Base-by-base conservation (phyloP, 495 filamentous ascomycete genomes). In the Chaetomium fimeti region DNA sequence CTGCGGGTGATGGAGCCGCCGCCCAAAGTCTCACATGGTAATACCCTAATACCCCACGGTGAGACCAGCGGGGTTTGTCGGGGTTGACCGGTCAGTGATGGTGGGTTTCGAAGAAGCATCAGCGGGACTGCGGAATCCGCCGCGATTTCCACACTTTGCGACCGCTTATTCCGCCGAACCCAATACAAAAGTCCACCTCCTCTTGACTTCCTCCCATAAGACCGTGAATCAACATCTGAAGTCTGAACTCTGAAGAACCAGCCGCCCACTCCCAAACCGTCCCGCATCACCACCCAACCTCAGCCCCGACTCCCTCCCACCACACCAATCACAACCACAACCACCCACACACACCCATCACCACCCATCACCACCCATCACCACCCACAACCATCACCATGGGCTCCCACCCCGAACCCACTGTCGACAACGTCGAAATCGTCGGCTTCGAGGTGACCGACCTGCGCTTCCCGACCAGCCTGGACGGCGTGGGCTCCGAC, bases 401-500 rank as follows among this genome's bases (percentile, higher is more conserved):
- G 32, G 60, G 42, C 67, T 69, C 51, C 45, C 81, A 81, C 77
- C 58, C 75, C 15, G 76, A 82, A 82, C 85, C 93, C 68, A 93
- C 88, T 38, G 11, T 58, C 24, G 56, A 58, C 56, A 28, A 43
- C 18, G 56, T 58, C 56, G 56, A 58, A 24, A 93, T 96, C 75
- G 91, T 88, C 60, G 82, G 86, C 61, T 89, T 85, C 73, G 82
- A 82, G 66, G 91, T 90, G 52, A 84, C 88, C 70, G 92, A 96
- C 78, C 89, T 96, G 73, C 85, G 92, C 74, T 96, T 96, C 80
- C 92, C 92, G 27, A 97, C 92, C 51, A 96, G 92, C 45, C 85
- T 97, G 53, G 90, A 95, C 77, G 93, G 93, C 79, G 94, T 90
- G 8, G 92, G 92, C 68, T 95, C 91, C 47, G 92, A 97, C 84